phyloP scores from a whole-genome alignment of 1,139 yeast species.

The Sugiyamaella neomexicana region DNA sequence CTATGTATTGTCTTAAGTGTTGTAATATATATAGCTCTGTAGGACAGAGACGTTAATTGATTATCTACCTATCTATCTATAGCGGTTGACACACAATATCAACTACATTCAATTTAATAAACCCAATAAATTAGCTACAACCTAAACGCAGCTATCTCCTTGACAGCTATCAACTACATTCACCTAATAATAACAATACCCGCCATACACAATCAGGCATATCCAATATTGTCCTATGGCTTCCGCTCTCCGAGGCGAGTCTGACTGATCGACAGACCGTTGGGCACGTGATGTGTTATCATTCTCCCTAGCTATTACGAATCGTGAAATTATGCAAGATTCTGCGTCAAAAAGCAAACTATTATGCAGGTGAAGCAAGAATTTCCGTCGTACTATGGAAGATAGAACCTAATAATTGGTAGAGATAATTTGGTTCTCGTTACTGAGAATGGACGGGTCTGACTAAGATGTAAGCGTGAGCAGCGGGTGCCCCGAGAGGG shows the following conservation, averaged over 20 bases:
- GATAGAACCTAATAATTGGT: not conserved
- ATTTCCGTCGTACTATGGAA: not conserved
- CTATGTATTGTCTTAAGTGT: too few species aligned
- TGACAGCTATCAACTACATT: too few species aligned
- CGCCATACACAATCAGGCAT: not conserved
- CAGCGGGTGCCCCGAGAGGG: not conserved
- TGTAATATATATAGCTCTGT: too few species aligned
- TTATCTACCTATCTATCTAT: too few species aligned
- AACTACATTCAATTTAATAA: too few species aligned
- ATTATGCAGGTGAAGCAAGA: not conserved
- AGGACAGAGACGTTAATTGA: too few species aligned
- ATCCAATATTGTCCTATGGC: too few species aligned
- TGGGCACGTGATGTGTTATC: conserved; percentile 15
- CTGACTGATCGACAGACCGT: not conserved
- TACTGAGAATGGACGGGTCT: conserved; percentile 1
- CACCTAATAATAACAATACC: too few species aligned
- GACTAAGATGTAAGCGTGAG: conserved; percentile 1
- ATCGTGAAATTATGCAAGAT: not conserved
- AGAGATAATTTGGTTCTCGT: not conserved
- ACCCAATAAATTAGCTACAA: too few species aligned
- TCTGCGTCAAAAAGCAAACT: conserved; percentile 6
- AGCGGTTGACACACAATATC: too few species aligned
- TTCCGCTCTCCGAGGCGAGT: too few species aligned
- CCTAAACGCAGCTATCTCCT: too few species aligned
- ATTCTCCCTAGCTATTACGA: conserved; percentile 5